A percentile compares a stretch with the other conserved stretches of the same genome.
Conservation (phyloP, 2,329 filamentous ascomycete genomes). For the Cyphellophora attinorum region DNA sequence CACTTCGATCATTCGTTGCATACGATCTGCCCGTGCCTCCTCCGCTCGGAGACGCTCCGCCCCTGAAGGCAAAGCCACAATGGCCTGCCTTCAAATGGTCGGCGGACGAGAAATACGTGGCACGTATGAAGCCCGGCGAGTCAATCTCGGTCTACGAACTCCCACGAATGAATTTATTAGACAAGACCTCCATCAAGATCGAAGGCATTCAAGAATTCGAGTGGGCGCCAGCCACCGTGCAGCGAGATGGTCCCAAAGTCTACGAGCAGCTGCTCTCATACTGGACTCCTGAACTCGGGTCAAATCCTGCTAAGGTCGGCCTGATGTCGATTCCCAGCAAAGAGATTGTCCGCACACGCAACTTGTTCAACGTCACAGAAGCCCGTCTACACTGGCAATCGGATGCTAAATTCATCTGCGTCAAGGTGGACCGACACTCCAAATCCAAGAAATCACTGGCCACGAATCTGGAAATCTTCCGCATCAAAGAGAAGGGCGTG, state of each 20-base stretch:
- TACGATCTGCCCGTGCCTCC: slow-evolving; percentile 60
- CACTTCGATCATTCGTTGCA: slow-evolving; percentile 86
- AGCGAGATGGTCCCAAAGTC: slow-evolving; percentile 74
- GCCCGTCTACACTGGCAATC: slow-evolving; percentile 99
- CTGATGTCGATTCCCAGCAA: slow-evolving; percentile 95
- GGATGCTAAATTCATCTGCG: slow-evolving; percentile 83
- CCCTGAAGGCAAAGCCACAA: slow-evolving; percentile 82
- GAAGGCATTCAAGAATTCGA: slow-evolving; percentile 97
- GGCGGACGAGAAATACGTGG: slow-evolving; percentile 92
- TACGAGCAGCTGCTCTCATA: slow-evolving; percentile 97
- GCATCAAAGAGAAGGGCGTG: slow-evolving; percentile 92
- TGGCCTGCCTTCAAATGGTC: slow-evolving; percentile 99
- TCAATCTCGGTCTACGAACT: slow-evolving; percentile 88
- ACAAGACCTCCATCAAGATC: slow-evolving; percentile 89
- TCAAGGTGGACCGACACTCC: slow-evolving; percentile 97
- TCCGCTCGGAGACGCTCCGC: slow-evolving; percentile 51
- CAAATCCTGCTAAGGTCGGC: slow-evolving; percentile 93
- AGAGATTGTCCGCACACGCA: slow-evolving; percentile 85
- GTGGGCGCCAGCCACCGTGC: slow-evolving; percentile 79
- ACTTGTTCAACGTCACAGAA: slow-evolving; percentile 95
- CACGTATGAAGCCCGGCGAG: slow-evolving; percentile 75
- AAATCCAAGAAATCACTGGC: slow-evolving; percentile 98
- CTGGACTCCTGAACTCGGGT: slow-evolving; percentile 97
- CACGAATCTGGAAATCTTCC: slow-evolving; percentile 97
- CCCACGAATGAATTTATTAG: slow-evolving; percentile 78